Evolutionary conservation across 768 basidiomycete species (phyloP), one percentile per base, ranked within the genome.

Genomic region (Psilocybe azurescens): DNA sequence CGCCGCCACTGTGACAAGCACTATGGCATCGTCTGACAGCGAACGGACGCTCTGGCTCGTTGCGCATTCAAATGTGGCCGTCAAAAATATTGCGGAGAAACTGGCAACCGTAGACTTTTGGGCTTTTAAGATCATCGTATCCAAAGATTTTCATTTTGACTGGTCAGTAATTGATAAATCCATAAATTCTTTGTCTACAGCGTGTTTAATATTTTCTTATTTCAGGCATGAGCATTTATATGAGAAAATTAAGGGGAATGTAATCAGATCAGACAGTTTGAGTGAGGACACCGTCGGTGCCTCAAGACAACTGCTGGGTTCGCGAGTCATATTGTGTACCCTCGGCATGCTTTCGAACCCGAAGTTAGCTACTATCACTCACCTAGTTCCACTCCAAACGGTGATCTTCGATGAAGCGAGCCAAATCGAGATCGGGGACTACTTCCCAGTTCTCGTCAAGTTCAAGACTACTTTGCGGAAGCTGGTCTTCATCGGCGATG

Each of bases 21-120:
- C 79, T 54, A 69, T 77, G 18, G 59, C 57, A 1, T 72, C 72
- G 30, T 63, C 70, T 0, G 70, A 73, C 46, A 61, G 65, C 16
- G 52, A 38, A 7, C 58, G 59, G 3, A 79, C 83, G 0, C 74
- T 90, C 9, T 93, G 88, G 86, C 79, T 93, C 8, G 74, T 93
- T 69, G 91, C 93, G 33, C 90, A 95, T 69, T 90, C 89, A 16
- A 95, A 95, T 78, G 86, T 94, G 52, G 93, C 91, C 51, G 93
- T 94, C 28, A 94, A 93, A 74, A 94, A 95, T 67, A 94, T 95
- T 75, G 93, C 91, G 54, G 89, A 91, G 69, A 92, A 93, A 75
- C 76, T 95, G 14, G 73, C 78, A n/a, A 73, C 80, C 6, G 77
- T 83, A 68, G 80, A 76, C 0, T 85, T 91, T 60, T 48, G 65